Percentiles rank a stretch among this genome's conserved stretches.
Conservation (phyloP, 164 flowering plant species). For the Cinnamomum chago region DNA sequence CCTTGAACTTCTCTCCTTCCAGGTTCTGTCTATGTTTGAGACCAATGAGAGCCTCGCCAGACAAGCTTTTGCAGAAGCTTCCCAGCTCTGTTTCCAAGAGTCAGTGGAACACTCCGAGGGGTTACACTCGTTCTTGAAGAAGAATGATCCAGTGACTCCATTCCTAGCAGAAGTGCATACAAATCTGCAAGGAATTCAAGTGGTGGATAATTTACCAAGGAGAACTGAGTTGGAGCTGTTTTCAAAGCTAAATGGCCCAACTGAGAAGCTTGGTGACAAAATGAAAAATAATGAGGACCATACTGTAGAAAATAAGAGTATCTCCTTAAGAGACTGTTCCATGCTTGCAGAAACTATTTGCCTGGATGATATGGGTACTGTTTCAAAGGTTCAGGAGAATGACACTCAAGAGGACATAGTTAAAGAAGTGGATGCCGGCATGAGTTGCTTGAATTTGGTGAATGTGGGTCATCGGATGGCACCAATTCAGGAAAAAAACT, state of each 20-base stretch:
- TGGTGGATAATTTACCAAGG: not conserved
- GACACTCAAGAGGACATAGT: not conserved
- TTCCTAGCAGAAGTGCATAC: conserved; percentile 12
- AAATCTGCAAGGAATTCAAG: not conserved
- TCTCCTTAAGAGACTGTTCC: not conserved
- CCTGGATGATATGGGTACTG: not conserved
- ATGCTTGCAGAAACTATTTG: not conserved
- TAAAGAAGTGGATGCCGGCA: conserved; percentile 1
- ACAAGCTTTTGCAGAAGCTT: conserved; percentile 59
- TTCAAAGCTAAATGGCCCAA: not conserved
- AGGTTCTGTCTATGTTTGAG: conserved; percentile 91
- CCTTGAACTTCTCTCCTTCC: conserved; percentile 81
- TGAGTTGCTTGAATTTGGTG: not conserved
- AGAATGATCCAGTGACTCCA: conserved; percentile 7
- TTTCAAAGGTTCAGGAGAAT: conserved; percentile 2
- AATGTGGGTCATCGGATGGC: conserved; percentile 1
- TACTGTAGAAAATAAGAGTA: not conserved
- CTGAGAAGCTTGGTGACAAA: not conserved
- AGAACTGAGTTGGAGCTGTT: conserved; percentile 6
- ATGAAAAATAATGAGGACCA: not conserved
- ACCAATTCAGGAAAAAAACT: conserved; percentile 4
- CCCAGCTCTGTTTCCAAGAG: conserved; percentile 29
- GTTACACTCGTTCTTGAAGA: conserved; percentile 12
- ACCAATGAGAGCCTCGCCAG: conserved; percentile 78
- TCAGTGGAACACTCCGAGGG: conserved; percentile 18